These are phyloP conservation scores for Candida glucosophila DNA, from an alignment of 1,139 yeast genomes.

Conservation along the genomic window DNA sequence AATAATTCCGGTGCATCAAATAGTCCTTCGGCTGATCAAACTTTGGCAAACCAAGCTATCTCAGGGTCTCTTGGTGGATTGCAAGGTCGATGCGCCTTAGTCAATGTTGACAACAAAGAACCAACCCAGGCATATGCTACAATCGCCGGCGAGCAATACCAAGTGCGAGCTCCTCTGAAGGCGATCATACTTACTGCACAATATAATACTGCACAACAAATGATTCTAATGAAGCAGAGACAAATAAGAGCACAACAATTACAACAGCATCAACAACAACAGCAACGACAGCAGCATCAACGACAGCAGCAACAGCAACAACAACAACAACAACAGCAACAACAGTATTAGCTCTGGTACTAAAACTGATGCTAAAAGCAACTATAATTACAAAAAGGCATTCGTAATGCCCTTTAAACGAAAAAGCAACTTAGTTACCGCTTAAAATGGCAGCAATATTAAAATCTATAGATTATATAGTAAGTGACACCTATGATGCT, in stretches of 20 bases:
- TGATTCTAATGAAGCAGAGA: too few relatives aligned
- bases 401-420: too few relatives aligned
- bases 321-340: too few relatives aligned
- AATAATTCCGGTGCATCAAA: slow-evolving; percentile 11
- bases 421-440: too few relatives aligned
- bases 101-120: slow-evolving; percentile 65
- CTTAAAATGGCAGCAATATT: background rate
- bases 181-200: slow-evolving; percentile 38
- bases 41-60: slow-evolving; percentile 42
- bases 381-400: too few relatives aligned
- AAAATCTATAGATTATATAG: background rate
- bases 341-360: too few relatives aligned
- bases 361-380: too few relatives aligned
- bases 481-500: background rate
- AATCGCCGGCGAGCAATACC: slow-evolving; percentile 44
- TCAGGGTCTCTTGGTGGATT: slow-evolving; percentile 59
- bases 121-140: slow-evolving; percentile 43
- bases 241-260: slow-evolving; percentile 38
- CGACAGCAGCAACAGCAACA: slow-evolving; percentile 22
- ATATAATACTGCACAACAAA: slow-evolving; percentile 35
- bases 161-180: slow-evolving; percentile 58
- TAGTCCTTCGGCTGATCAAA: slow-evolving; percentile 21
- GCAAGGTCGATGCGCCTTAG: slow-evolving; percentile 69
- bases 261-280: slow-evolving; percentile 36
- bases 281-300: too few relatives aligned